Percentiles rank a stretch among this genome's conserved stretches.
Conservation (phyloP, 2,329 filamentous ascomycete species). For the Sporothrix luriei region DNA sequence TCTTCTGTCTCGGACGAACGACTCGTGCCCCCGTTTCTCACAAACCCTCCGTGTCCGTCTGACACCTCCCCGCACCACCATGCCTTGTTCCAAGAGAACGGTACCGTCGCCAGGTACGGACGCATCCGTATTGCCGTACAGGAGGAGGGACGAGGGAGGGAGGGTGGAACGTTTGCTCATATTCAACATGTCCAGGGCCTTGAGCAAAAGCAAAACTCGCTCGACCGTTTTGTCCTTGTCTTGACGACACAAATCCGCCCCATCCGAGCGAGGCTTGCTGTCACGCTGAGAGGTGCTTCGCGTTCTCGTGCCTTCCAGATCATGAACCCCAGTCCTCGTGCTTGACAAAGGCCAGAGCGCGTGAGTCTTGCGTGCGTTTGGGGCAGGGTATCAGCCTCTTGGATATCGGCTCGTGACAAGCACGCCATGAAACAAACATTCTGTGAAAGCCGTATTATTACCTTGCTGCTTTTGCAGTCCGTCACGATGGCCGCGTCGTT, state of each 20-base stretch:
- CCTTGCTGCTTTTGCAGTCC: no score
- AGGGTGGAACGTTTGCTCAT: conserved; percentile 14
- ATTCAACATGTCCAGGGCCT: not conserved
- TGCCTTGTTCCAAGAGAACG: conserved; percentile 11
- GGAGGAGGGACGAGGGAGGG: conserved; percentile 14
- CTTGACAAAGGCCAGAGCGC: not conserved
- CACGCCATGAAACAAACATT: conserved; percentile 10
- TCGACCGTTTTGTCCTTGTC: conserved; percentile 3
- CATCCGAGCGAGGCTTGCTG: conserved; percentile 13
- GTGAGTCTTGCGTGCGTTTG: not conserved
- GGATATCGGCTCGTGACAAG: not conserved
- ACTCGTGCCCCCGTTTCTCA: not conserved
- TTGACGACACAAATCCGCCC: conserved; percentile 2
- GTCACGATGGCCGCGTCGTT: not conserved
- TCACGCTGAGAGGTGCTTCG: not conserved
- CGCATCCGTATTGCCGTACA: no score
- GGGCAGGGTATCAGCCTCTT: no score
- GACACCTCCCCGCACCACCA: not conserved
- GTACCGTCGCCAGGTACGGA: not conserved
- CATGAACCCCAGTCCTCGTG: conserved; percentile 8
- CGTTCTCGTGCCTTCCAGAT: conserved; percentile 21
- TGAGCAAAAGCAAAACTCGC: not conserved
- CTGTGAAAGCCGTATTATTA: not conserved
- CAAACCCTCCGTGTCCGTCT: conserved; percentile 14
- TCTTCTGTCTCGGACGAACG: conserved; percentile 11